phyloP scores from a whole-genome alignment of 169 alveolate genomes.

The Cyclospora cayetanensis region DNA sequence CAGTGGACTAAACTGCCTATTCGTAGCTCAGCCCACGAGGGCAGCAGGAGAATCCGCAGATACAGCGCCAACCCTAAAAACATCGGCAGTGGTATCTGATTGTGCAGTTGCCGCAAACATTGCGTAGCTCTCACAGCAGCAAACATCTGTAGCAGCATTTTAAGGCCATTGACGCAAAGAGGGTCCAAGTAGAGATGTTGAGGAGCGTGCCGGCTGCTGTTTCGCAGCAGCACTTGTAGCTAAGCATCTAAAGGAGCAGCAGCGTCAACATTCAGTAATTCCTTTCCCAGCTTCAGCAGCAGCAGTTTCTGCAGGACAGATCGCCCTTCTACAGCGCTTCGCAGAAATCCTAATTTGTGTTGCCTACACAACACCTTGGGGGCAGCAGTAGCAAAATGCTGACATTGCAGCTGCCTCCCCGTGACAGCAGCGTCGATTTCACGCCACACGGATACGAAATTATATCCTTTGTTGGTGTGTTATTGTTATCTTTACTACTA shows the following conservation, averaged over 20 bases:
- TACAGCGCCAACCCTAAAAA: background rate
- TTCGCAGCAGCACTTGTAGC: background rate
- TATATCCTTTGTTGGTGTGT: constrained; percentile 35
- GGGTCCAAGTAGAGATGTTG: too few relatives aligned
- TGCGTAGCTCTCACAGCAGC: background rate
- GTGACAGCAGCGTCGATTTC: constrained; percentile 37
- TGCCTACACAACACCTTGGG: background rate
- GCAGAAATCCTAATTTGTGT: background rate
- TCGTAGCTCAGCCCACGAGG: background rate
- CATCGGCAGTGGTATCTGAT: background rate
- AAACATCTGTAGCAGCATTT: background rate
- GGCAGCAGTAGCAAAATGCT: constrained; percentile 15
- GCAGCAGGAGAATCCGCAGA: background rate
- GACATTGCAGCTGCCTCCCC: constrained; percentile 39
- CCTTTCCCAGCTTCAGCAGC: background rate
- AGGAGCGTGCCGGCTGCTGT: background rate
- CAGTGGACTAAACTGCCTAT: background rate
- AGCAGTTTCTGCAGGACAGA: too few relatives aligned
- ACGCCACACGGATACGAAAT: constrained; percentile 60
- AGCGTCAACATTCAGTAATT: background rate
- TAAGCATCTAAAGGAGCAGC: background rate
- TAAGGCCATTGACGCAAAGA: background rate
- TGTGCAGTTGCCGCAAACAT: background rate
- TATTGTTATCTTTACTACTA: background rate
- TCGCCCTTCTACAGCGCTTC: background rate